A percentile compares a stretch with the other conserved stretches of the same genome.
phyloP scores from a whole-genome alignment of 2,329 filamentous ascomycete species.

The Xylariaceae sp. region DNA sequence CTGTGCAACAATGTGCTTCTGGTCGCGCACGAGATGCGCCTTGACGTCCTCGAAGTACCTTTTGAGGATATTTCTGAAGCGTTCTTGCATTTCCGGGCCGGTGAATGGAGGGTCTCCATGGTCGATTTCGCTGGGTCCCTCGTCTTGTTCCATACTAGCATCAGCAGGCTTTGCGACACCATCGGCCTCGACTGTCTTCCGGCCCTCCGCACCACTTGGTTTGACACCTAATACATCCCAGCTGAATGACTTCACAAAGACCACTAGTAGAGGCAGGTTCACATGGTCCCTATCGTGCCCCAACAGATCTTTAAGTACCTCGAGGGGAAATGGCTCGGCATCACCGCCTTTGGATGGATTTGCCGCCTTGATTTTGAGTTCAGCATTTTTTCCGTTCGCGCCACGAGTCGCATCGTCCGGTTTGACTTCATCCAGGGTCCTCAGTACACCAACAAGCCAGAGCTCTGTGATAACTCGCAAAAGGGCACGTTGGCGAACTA shows the following conservation, averaged over 20 bases:
- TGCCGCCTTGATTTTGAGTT: constrained; percentile 60
- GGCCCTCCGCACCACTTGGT: constrained; percentile 72
- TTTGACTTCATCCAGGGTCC: constrained; percentile 74
- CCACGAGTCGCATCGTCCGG: constrained; percentile 69
- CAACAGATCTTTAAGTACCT: constrained; percentile 96
- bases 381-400: constrained; percentile 66
- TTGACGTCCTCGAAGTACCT: constrained; percentile 96
- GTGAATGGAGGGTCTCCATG: constrained; percentile 75
- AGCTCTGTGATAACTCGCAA: constrained; percentile 92
- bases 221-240: constrained; percentile 94
- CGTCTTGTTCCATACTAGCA: constrained; percentile 57
- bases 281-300: constrained; percentile 91
- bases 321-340: constrained; percentile 90
- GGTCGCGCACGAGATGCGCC: constrained; percentile 84
- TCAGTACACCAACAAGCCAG: constrained; percentile 89
- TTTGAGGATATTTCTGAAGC: constrained; percentile 83
- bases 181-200: constrained; percentile 84
- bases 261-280: constrained; percentile 88
- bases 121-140: constrained; percentile 51
- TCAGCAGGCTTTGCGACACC: constrained; percentile 63
- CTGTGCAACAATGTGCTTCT: constrained; percentile 85
- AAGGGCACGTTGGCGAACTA: constrained; percentile 83
- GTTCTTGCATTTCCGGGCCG: constrained; percentile 76
- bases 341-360: constrained; percentile 67
- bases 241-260: constrained; percentile 94